Evolutionary conservation across 768 basidiomycete species (phyloP).

Genomic region (Rhodotorula kratochvilovae): DNA sequence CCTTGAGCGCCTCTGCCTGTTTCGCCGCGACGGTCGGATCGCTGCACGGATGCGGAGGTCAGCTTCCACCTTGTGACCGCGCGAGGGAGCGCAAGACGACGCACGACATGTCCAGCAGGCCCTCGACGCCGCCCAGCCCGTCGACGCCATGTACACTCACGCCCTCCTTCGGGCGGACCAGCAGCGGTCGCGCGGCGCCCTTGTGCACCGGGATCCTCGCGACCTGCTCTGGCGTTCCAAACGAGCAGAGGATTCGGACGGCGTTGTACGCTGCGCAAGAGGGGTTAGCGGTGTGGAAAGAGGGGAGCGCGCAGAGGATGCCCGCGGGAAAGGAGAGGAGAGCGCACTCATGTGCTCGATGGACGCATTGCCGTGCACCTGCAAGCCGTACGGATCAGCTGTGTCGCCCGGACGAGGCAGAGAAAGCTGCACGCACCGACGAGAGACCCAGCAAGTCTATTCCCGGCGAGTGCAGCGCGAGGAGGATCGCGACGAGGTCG

Average conservation of each 20-base stretch:
- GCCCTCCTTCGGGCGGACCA: slow-evolving; percentile 57
- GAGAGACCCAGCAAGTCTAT: slow-evolving; percentile 73
- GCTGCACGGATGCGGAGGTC: too few species aligned
- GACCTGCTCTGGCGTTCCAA: slow-evolving; percentile 55
- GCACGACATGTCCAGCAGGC: slow-evolving; percentile 51
- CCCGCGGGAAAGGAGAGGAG: not conserved
- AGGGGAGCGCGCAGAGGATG: slow-evolving; percentile 45
- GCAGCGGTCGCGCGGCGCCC: slow-evolving; percentile 66
- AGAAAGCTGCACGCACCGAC: slow-evolving; percentile 53
- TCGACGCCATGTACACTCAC: slow-evolving; percentile 67
- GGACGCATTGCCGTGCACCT: slow-evolving; percentile 65
- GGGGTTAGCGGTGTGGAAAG: not conserved
- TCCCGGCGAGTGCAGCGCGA: slow-evolving; percentile 56
- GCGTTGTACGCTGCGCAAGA: slow-evolving; percentile 56
- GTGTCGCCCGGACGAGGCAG: too few species aligned
- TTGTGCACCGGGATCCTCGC: slow-evolving; percentile 60
- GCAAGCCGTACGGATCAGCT: not conserved
- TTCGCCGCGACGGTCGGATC: slow-evolving; percentile 51
- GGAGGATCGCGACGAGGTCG: slow-evolving; percentile 75
- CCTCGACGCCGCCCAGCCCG: slow-evolving; percentile 78
- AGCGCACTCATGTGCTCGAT: slow-evolving; percentile 53
- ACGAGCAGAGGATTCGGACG: slow-evolving; percentile 68
- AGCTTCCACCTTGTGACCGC: too few species aligned
- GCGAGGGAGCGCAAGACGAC: not conserved
- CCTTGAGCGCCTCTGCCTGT: slow-evolving; percentile 4